These are phyloP conservation scores for Diaporthe citrichinensis DNA, from an alignment of 2,329 filamentous ascomycete species.

Conservation along the genomic window DNA sequence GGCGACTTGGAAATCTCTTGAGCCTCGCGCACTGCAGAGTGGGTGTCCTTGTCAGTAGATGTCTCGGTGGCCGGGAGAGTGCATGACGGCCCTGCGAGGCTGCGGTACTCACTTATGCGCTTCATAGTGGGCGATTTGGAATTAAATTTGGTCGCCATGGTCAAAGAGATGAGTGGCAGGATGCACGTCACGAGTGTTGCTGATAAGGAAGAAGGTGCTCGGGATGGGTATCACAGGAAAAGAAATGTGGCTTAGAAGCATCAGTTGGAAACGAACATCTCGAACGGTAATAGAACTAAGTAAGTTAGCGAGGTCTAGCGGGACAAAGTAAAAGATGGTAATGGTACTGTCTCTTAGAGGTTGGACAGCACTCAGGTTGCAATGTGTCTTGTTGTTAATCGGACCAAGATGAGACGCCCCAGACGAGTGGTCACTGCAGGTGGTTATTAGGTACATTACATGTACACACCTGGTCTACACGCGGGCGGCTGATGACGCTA, in stretches of 20 bases:
- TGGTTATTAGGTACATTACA: background rate
- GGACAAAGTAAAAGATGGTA: slow-evolving; percentile 17
- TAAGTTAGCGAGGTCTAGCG: background rate
- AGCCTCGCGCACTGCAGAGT: slow-evolving; percentile 83
- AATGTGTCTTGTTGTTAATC: slow-evolving; percentile 41
- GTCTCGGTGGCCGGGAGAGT: too few relatives aligned
- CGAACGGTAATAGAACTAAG: background rate
- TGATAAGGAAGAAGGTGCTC: slow-evolving; percentile 7
- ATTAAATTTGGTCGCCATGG: slow-evolving; percentile 69
- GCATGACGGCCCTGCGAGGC: slow-evolving; percentile 1
- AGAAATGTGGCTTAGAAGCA: slow-evolving; percentile 22
- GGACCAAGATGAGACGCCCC: slow-evolving; percentile 25
- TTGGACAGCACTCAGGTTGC: slow-evolving; percentile 32
- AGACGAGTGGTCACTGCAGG: background rate
- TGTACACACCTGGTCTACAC: background rate
- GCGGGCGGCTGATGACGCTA: slow-evolving; percentile 38
- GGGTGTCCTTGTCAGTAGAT: background rate
- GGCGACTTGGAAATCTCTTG: slow-evolving; percentile 85
- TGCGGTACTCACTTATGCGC: slow-evolving; percentile 76
- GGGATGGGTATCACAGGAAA: slow-evolving; percentile 31
- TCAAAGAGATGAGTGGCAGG: slow-evolving; percentile 36
- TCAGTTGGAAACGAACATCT: background rate
- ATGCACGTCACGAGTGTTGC: background rate
- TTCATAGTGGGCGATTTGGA: slow-evolving; percentile 87
- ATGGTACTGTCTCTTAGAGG: background rate